Conservation (phyloP, 768 basidiomycete species). For the Saitozyma podzolica region DNA sequence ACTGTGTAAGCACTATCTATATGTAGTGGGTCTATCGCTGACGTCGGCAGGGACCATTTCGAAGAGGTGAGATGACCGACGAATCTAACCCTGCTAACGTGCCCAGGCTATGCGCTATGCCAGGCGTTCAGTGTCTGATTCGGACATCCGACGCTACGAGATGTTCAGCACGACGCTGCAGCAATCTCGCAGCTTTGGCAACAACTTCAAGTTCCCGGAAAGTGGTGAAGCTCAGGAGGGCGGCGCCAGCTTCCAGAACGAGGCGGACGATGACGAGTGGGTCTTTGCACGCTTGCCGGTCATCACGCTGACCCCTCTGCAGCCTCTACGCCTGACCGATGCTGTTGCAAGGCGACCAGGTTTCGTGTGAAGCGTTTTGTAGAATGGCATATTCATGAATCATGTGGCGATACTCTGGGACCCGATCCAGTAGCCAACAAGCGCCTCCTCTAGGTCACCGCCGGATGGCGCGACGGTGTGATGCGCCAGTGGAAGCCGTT, state of each 20-base stretch:
- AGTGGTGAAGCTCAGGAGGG: constrained; percentile 53
- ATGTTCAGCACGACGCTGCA: constrained; percentile 78
- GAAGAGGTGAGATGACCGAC: constrained; percentile 61
- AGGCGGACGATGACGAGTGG: constrained; percentile 78
- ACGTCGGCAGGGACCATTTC: constrained; percentile 73
- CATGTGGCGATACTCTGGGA: too few species aligned
- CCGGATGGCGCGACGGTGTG: too few species aligned
- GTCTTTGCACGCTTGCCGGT: constrained; percentile 3
- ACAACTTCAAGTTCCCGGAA: constrained; percentile 98
- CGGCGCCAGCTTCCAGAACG: constrained; percentile 62
- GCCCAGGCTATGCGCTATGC: constrained; percentile 85
- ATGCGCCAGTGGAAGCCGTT: too few species aligned
- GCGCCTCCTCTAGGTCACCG: too few species aligned
- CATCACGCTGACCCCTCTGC: constrained; percentile 4
- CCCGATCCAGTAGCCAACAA: too few species aligned
- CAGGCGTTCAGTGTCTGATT: constrained; percentile 92
- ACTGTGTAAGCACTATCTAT: constrained; percentile 59
- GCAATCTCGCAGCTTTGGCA: constrained; percentile 65
- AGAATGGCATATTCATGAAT: too few species aligned
- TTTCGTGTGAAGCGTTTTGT: too few species aligned
- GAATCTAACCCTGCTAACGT: too few species aligned
- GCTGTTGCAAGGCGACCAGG: too few species aligned
- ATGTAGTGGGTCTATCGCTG: constrained; percentile 5
- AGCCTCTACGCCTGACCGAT: constrained; percentile 68
- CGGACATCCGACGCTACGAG: constrained; percentile 94